These are phyloP conservation scores for Naganishia randhawae DNA, from an alignment of 768 basidiomycete species.

Conservation along the genomic window DNA sequence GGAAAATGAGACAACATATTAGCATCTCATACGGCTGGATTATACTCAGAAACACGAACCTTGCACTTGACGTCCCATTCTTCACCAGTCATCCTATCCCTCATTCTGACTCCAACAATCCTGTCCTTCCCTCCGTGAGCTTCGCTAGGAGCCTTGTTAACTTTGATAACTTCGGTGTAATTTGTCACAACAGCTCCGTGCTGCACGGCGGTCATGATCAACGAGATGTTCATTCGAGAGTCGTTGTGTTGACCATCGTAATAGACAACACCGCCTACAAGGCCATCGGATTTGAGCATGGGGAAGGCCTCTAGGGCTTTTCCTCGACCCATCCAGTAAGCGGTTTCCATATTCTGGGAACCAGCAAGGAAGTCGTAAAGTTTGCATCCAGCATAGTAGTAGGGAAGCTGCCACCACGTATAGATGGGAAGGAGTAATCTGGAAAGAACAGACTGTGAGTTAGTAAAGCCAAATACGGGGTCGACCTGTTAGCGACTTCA, in stretches of 20 bases:
- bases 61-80: slow-evolving; percentile 78
- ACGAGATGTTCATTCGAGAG: slow-evolving; percentile 93
- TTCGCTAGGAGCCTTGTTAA: slow-evolving; percentile 60
- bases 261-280: slow-evolving; percentile 93
- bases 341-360: slow-evolving; percentile 91
- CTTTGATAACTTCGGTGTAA: slow-evolving; percentile 75
- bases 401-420: slow-evolving; percentile 96
- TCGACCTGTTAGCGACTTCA: background rate
- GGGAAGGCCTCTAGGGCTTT: slow-evolving; percentile 93
- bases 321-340: slow-evolving; percentile 90
- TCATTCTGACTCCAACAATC: slow-evolving; percentile 69
- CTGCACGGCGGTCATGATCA: slow-evolving; percentile 90
- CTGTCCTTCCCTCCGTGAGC: slow-evolving; percentile 56
- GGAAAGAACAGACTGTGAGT: slow-evolving; percentile 8
- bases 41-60: slow-evolving; percentile 55
- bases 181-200: slow-evolving; percentile 83
- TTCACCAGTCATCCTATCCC: slow-evolving; percentile 76
- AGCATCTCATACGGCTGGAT: slow-evolving; percentile 5
- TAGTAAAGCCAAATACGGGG: background rate
- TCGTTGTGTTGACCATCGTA: slow-evolving; percentile 99
- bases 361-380: slow-evolving; percentile 93
- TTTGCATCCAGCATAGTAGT: slow-evolving; percentile 92
- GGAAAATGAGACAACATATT: background rate
- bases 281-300: slow-evolving; percentile 85
- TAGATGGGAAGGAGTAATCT: slow-evolving; percentile 92